Percentiles rank a stretch among this genome's conserved stretches.
phyloP scores from a whole-genome alignment of 2,329 filamentous ascomycete species.

The Alternaria conjuncta region DNA sequence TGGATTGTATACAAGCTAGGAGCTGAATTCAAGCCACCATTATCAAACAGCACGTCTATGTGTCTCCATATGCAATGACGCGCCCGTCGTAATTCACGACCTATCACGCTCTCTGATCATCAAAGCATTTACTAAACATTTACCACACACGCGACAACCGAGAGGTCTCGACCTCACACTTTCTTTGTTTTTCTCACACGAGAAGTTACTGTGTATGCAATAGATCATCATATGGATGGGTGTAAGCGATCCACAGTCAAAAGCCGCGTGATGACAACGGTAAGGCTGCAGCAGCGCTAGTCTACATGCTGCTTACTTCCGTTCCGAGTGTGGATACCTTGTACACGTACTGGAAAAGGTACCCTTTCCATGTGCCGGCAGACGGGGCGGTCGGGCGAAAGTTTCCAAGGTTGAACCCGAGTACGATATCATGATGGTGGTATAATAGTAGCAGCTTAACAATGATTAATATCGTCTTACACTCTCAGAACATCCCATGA shows the following conservation, averaged over 20 bases:
- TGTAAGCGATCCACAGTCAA: background rate
- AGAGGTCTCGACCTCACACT: background rate
- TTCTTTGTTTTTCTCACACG: background rate
- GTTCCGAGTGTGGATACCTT: background rate
- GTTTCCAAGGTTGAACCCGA: background rate
- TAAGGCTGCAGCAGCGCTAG: constrained; percentile 8
- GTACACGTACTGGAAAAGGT: background rate
- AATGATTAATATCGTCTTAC: background rate
- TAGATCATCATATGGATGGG: background rate
- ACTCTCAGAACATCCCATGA: background rate
- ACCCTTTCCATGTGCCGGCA: background rate
- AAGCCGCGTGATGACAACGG: constrained; percentile 2
- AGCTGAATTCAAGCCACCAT: background rate
- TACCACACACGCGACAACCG: background rate
- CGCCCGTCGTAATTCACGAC: background rate
- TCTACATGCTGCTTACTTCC: background rate
- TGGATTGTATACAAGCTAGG: background rate
- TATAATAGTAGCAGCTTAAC: background rate
- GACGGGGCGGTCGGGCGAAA: background rate
- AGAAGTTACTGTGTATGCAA: background rate
- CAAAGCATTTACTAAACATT: background rate
- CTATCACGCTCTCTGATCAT: background rate
- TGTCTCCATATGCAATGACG: background rate
- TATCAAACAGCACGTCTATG: background rate
- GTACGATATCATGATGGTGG: background rate